Evolutionary conservation across 352 stramenopile genomes (phyloP).

Genomic region (Elongisporangium anandrum): DNA sequence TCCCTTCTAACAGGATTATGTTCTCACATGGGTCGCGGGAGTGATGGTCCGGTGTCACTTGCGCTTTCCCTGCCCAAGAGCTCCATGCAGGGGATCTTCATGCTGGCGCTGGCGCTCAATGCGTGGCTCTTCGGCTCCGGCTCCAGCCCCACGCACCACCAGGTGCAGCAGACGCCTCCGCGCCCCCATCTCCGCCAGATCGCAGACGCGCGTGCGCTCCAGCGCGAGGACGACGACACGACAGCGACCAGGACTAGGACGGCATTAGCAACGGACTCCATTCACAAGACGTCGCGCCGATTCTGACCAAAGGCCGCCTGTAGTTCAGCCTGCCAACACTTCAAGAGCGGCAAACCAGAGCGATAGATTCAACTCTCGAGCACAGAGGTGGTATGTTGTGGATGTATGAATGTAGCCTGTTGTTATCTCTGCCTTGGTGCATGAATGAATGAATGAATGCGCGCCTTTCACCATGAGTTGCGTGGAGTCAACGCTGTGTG

Average conservation of each 20-base stretch:
- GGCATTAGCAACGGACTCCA: not conserved
- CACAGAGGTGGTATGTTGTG: not conserved
- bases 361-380: not conserved
- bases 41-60: not conserved
- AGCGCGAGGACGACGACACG: conserved; percentile 3
- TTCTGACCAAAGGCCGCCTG: not conserved
- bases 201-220: not conserved
- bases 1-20: not conserved
- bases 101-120: conserved; percentile 33
- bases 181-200: conserved; percentile 1
- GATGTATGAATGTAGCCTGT: not conserved
- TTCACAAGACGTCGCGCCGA: not conserved
- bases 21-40: not conserved
- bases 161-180: not conserved
- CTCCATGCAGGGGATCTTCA: conserved; percentile 38
- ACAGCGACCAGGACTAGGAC: conserved; percentile 6
- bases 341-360: not conserved
- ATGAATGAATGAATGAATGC: not conserved
- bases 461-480: too few species aligned
- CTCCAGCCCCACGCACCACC: not conserved
- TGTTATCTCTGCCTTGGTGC: too few species aligned
- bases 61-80: not conserved
- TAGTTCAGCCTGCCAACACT: too few species aligned
- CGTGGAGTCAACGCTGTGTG: too few species aligned
- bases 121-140: conserved; percentile 12